Evolutionary conservation across 345 rosid genomes (phyloP).

Genomic region (Euphorbia tirucalli): DNA sequence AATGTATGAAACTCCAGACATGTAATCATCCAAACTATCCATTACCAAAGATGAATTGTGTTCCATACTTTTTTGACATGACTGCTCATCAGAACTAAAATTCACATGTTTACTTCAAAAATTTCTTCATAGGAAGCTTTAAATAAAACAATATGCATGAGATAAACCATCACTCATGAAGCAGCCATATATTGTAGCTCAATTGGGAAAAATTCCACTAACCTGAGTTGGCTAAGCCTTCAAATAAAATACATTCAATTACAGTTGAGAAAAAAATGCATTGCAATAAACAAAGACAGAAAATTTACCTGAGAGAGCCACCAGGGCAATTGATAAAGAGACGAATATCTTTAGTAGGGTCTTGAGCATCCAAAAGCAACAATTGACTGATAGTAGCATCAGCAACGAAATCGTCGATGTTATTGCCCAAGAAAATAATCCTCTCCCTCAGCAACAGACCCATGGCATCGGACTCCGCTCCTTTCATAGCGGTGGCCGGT

Average conservation of each 20-base stretch:
- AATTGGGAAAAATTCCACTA: background rate
- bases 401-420: constrained; percentile 80
- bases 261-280: background rate
- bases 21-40: background rate
- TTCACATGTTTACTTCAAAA: too few relatives aligned
- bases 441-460: constrained; percentile 81
- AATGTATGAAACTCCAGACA: too few relatives aligned
- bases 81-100: too few relatives aligned
- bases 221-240: background rate
- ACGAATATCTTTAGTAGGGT: constrained; percentile 78
- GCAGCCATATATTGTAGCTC: background rate
- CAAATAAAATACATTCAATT: background rate
- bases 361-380: constrained; percentile 87
- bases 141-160: too few relatives aligned
- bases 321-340: constrained; percentile 85
- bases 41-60: background rate
- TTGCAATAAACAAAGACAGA: background rate
- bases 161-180: too few relatives aligned
- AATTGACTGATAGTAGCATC: constrained; percentile 84
- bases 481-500: constrained; percentile 62
- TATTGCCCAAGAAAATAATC: constrained; percentile 72
- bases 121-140: too few relatives aligned
- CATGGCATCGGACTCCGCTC: constrained; percentile 81
- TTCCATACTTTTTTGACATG: too few relatives aligned
- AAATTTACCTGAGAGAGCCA: constrained; percentile 77